A percentile compares a stretch with the other conserved stretches of the same genome.
phyloP scores from a whole-genome alignment of 2,329 filamentous ascomycete species.

The Penicillium occitanis region DNA sequence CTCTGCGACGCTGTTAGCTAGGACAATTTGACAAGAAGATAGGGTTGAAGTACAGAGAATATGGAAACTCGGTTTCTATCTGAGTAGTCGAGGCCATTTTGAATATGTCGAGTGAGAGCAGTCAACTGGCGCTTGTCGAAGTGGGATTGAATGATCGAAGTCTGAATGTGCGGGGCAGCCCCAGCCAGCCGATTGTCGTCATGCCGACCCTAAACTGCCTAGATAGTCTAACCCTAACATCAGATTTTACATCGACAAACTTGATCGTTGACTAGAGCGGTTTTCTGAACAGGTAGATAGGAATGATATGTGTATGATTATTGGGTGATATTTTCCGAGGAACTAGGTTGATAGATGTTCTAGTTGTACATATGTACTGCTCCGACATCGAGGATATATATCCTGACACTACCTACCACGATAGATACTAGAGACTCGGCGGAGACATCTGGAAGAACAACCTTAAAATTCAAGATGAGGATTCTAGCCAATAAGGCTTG shows the following conservation, averaged over 20 bases:
- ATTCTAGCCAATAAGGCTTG: too few relatives aligned
- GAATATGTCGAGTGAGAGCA: not conserved
- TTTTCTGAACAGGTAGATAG: not conserved
- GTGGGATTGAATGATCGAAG: not conserved
- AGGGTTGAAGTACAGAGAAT: constrained; percentile 36
- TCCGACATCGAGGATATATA: not conserved
- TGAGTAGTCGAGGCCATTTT: not conserved
- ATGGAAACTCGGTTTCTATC: constrained; percentile 35
- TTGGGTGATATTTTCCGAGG: not conserved
- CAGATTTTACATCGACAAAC: not conserved
- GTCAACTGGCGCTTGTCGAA: not conserved
- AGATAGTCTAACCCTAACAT: not conserved
- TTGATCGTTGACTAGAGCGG: not conserved
- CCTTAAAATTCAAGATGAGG: too few relatives aligned
- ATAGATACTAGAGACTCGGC: too few relatives aligned
- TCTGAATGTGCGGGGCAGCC: constrained; percentile 22
- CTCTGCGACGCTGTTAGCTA: constrained; percentile 49
- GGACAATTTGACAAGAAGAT: not conserved
- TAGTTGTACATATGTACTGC: not conserved
- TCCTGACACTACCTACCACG: not conserved
- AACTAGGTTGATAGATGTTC: not conserved
- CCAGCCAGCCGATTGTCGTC: not conserved
- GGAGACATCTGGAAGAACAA: too few relatives aligned
- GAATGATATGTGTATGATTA: not conserved
- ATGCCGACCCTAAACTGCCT: not conserved